Evolutionary conservation across 495 filamentous ascomycete genomes (phyloP).

Genomic region (Penicillium chermesinum): DNA sequence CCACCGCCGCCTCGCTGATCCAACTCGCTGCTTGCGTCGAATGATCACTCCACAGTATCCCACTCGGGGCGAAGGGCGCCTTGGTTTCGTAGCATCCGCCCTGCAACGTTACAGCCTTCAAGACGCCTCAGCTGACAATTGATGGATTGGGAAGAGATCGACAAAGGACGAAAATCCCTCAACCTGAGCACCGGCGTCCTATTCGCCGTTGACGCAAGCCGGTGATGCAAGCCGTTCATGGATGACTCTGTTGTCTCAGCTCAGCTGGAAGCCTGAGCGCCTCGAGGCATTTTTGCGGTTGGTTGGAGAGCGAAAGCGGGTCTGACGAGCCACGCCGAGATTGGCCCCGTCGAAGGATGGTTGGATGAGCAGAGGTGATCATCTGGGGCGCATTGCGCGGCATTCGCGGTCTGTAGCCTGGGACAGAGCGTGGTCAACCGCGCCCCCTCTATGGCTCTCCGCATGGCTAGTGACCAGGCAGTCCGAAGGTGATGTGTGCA

Average conservation of each 20-base stretch:
- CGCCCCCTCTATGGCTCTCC: conserved; percentile 1
- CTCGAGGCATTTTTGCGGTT: conserved; percentile 8
- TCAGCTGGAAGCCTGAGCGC: conserved; percentile 2
- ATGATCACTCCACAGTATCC: not conserved
- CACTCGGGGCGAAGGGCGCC: conserved; percentile 1
- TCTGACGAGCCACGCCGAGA: not conserved
- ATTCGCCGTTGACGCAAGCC: conserved; percentile 2
- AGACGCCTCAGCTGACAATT: conserved; percentile 1
- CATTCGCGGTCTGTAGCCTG: too few species aligned
- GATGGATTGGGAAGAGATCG: conserved; percentile 3
- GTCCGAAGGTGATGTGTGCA: conserved; percentile 3
- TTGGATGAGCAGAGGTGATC: not conserved
- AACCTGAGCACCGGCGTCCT: not conserved
- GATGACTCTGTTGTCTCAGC: conserved; percentile 1
- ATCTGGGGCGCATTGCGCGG: too few species aligned
- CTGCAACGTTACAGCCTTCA: not conserved
- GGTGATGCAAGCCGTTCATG: conserved; percentile 4
- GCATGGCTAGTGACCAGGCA: not conserved
- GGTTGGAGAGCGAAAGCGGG: conserved; percentile 4
- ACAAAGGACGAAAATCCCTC: conserved; percentile 5
- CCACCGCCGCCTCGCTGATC: conserved; percentile 1
- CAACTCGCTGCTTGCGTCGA: not conserved
- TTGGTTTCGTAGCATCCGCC: conserved; percentile 1
- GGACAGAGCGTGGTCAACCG: not conserved
- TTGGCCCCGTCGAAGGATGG: not conserved